Percentiles rank a stretch among this genome's conserved stretches.
phyloP scores from a whole-genome alignment of 2,329 filamentous ascomycete genomes.

The Lachnellula willkommii region DNA sequence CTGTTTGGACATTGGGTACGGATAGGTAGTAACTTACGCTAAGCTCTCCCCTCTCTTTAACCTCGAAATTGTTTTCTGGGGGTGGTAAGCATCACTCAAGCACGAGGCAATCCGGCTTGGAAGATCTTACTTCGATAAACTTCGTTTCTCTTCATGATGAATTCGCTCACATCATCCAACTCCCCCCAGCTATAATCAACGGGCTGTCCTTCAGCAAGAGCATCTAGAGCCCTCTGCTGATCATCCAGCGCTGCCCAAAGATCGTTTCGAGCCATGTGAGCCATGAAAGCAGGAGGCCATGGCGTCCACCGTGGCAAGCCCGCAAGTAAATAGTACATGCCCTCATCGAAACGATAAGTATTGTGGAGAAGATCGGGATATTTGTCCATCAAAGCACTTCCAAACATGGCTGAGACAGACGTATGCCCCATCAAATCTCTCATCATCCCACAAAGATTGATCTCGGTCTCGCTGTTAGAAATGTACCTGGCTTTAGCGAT shows the following conservation, averaged over 20 bases:
- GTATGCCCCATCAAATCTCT: conserved; percentile 51
- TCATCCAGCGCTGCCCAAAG: conserved; percentile 37
- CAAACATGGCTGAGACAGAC: conserved; percentile 47
- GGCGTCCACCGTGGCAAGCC: conserved; percentile 53
- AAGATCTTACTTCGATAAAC: conserved; percentile 32
- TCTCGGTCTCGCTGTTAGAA: conserved; percentile 45
- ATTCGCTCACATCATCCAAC: conserved; percentile 42
- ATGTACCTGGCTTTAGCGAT: conserved; percentile 39
- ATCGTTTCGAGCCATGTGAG: conserved; percentile 41
- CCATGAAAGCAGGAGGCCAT: conserved; percentile 43
- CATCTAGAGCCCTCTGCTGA: conserved; percentile 39
- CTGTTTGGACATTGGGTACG: neutral
- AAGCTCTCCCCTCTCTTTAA: conserved; percentile 39
- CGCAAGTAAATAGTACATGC: conserved; percentile 47
- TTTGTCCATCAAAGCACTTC: conserved; percentile 45
- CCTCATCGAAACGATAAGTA: conserved; percentile 49
- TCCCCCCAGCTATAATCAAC: conserved; percentile 40
- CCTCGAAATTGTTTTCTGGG: conserved; percentile 32
- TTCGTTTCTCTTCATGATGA: conserved; percentile 38
- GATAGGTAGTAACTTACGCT: conserved; percentile 26
- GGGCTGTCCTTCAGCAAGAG: conserved; percentile 37
- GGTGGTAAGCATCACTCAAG: neutral
- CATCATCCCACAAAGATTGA: conserved; percentile 46
- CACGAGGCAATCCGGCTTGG: conserved; percentile 9
- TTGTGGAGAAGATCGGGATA: conserved; percentile 49